phyloP scores from a whole-genome alignment of 805 yeast genomes.

The Saturnispora galanensis region DNA sequence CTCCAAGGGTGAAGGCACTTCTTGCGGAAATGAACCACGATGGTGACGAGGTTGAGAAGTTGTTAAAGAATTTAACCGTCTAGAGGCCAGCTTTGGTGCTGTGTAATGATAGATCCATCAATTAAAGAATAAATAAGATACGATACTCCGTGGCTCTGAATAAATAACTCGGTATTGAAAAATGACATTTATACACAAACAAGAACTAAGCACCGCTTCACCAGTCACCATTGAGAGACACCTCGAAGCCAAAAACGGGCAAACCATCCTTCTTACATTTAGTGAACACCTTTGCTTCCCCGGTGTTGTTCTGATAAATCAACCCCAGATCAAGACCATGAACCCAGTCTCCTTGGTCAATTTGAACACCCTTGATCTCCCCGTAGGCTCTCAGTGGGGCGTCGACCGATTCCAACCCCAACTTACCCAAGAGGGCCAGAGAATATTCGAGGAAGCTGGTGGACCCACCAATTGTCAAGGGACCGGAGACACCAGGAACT shows the following conservation, averaged over 20 bases:
- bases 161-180: too few species aligned
- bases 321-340: slow-evolving; percentile 13
- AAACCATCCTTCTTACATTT: slow-evolving; percentile 3
- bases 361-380: slow-evolving; percentile 9
- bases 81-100: neutral
- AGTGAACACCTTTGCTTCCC: slow-evolving; percentile 10
- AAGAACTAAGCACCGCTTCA: neutral
- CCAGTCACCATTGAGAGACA: slow-evolving; percentile 13
- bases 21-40: slow-evolving; percentile 32
- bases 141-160: too few species aligned
- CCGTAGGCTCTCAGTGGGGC: slow-evolving; percentile 13
- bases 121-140: too few species aligned
- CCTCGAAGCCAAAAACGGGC: slow-evolving; percentile 12
- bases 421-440: slow-evolving; percentile 9
- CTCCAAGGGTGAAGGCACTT: slow-evolving; percentile 34
- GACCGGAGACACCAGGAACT: slow-evolving; percentile 16
- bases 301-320: slow-evolving; percentile 8
- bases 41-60: slow-evolving; percentile 55
- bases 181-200: too few species aligned
- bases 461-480: slow-evolving; percentile 10
- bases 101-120: too few species aligned
- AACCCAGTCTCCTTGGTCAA: too few species aligned
- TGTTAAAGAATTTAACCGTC: slow-evolving; percentile 29
- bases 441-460: neutral
- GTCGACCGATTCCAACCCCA: slow-evolving; percentile 5